Base-by-base conservation (phyloP, 495 filamentous ascomycete species). In the Lineolata rhizophorae region DNA sequence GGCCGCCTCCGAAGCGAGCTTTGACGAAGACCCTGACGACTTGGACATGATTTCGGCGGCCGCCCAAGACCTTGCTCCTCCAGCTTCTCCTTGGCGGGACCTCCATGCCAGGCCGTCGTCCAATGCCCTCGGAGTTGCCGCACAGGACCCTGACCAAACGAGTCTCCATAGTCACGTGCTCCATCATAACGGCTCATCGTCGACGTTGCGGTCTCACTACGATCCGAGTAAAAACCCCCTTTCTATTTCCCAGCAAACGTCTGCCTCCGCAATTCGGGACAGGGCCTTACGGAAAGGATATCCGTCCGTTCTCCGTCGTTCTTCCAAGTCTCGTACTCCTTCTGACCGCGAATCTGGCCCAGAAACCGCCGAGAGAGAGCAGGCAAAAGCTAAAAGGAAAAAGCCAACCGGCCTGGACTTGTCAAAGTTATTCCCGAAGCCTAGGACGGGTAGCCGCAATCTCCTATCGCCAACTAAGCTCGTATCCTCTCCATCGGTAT, bases 221-320 rank as follows among this genome's bases (percentile, higher is more conserved):
- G 46, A 53, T 21, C 12, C 49, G 5, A 31, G 45, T 5, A 45
- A 34, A 18, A 45, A 41, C 20, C 50, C 51, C 4, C 36, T 43
- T 5, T 31, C 43, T 13, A 37, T 53, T 9, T 50, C 49, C 6
- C 53, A 56, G 35, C 53, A 54, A 36, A 51, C 51, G 1, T 56
- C 49, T 5, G 42, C 36, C 3, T 53, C 53, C 12, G 43, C 51
- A 0, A 45, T 49, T 2, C 43, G 51, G 18, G 53, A 53, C 27
- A 47, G 38, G 46, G 44, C 41, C 2, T 32, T 53, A 22, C 35
- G 45, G 10, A 52, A 52, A 34, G 46, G 44, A 15, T 22, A 36
- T 12, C 40, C n/a, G n/a, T n/a, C n/a, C n/a, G n/a, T n/a, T n/a
- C n/a, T n/a, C n/a, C n/a, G n/a, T n/a, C n/a, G n/a, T n/a, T n/a